Base-by-base conservation (phyloP, 345 rosid species). In the Turritis glabra region DNA sequence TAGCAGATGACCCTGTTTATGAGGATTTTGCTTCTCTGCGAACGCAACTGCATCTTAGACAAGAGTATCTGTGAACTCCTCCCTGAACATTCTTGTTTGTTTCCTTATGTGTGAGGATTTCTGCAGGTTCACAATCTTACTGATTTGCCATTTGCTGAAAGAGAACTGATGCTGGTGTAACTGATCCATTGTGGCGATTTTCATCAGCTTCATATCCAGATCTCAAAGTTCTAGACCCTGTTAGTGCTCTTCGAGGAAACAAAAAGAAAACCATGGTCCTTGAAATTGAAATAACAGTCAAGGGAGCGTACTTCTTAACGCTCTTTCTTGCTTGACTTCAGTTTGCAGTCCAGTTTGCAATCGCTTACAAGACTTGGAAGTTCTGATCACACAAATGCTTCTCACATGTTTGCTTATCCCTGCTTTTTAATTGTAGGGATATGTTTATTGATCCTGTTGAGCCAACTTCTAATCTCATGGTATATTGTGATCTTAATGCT, bases 181-280 rank as follows among this genome's bases (percentile, higher is more conserved):
- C 84, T 71, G 96, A 88, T 67, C 90, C 89, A 35, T 87, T 88
- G 68, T 85, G 92, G 89, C 79, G 89, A 79, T 89, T 89, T 78
- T 92, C 93, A 55, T 93, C 95, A 1, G 86, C 95, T 74, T 86
- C 96, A 30, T 91, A 85, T 82, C 91, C 89, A 41, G 93, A 89
- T 82, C 89, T 91, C 56, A 79, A 79, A 75, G 85, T 71, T 27
- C 19, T 66, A 46, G 51, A 33, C 12, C 69, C 84, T 52, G 66
- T 69, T 56, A 60, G 83, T 62, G 77, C 80, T 68, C 79, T 82
- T 30, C 27, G 55, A 1, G 76, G 80, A 66, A 75, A 78, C 70
- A 75, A 72, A 69, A 69, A 69, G 64, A 68, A 79, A 70, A 41
- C 77, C 26, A 68, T 74, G 29, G 14, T 67, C 46, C 66, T 69